Evolutionary conservation across 257 asterid species (phyloP), one percentile per base, ranked within the genome.

Genomic region (Nicotiana sylvestris): DNA sequence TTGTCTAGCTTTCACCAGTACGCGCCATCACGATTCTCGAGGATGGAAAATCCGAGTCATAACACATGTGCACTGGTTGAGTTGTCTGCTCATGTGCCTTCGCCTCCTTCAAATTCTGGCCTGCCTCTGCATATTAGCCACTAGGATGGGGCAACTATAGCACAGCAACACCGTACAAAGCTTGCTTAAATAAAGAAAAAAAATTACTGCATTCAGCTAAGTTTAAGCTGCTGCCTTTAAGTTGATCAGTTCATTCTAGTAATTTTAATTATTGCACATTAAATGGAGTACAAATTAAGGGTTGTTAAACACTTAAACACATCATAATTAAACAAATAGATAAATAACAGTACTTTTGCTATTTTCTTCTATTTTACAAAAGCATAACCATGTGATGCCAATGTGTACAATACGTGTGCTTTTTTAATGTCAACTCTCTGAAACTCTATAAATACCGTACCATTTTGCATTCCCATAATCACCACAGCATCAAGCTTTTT

Each of bases 361-460:
- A 5, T 2, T 69, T 69, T 9, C 33, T 69, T 72, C 49, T 49
- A 7, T 49, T 49, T 74, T 25, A 72, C 62, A 21, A 49, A 13
- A 74, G 8, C 64, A 76, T 15, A 4, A 27, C 61, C 80, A 76
- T 76, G 80, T 76, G 80, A 76, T 51, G 80, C 43, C 80, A 76
- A 74, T 76, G 80, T 76, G 62, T 25, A 27, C 80, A 74, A 49
- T 74, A 74, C 80, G 80, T 51, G 46, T 72, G 27, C 17, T 1
- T 51, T 51, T 7, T 27, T 39, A 39, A 37, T 58, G 82, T 79
- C 82, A 60, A 79, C 76, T 61, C 21, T 5, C 30, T 79, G 0
- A 61, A 76, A 21, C 29, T n/a, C 82, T 79, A 79, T 79, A 79
- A 61, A 79, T 79, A 79, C 82, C 30, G 16, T 1, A 39, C 37